Base-by-base conservation (phyloP, 305 asterid genomes). In the Fraxinus xanthoxyloides region DNA sequence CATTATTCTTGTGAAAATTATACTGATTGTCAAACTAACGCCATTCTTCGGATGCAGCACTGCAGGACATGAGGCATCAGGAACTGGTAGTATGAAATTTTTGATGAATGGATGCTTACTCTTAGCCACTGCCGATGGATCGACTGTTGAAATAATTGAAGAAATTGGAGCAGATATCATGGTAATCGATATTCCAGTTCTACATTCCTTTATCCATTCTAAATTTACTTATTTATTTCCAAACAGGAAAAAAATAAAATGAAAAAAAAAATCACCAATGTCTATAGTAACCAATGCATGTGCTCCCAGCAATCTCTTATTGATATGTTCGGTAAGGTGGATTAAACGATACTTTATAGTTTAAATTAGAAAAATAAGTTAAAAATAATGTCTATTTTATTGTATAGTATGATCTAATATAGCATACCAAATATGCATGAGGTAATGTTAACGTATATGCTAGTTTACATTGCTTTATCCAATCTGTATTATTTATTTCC, bases 61-160 rank as follows among this genome's bases (percentile, higher is more conserved):
- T 34, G 91, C 91, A 56, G 92, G 92, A 80, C 92, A 87, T 15
- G 92, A 89, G 87, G 92, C 90, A 72, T 89, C 91, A 46, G 92
- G 91, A 83, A 89, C 91, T 56, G 88, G 92, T 67, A 87, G 89
- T 78, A 87, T 89, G 91, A 89, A 87, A 75, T 89, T 89, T 87
- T 86, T 89, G 85, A 87, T 89, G 91, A 89, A 89, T 76, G 92
- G 92, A 38, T 87, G 90, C 82, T 80, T 89, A 80, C 85, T 89
- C 82, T 87, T 87, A 81, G 92, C 91, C 80, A 87, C 92, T 38
- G 91, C 89, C 19, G 89, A 89, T 86, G 92, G 91, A 73, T 85
- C 91, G 76, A 87, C 91, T 17, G 79, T 87, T 51, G 92, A 87
- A 86, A 83, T 87, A 75, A 84, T 84, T 59, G 88, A 82, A 82